Conservation (phyloP, 2,329 filamentous ascomycete genomes). For the Immersiporthe knoxdaviesiana region DNA sequence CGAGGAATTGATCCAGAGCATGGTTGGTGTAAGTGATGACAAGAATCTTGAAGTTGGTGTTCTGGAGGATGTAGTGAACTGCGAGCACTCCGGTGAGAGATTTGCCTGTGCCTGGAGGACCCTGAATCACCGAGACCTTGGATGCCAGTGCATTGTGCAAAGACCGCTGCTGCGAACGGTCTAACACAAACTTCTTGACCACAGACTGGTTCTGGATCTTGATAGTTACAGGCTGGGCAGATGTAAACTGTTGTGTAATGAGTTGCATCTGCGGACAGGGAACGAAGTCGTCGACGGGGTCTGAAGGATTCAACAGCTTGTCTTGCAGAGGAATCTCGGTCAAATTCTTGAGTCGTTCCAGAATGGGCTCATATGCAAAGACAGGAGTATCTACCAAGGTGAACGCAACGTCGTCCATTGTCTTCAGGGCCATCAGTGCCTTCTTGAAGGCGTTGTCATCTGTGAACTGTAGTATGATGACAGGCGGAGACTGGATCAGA, state of each 20-base stretch:
- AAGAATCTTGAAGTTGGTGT: slow-evolving; percentile 57
- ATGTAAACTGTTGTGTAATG: slow-evolving; percentile 13
- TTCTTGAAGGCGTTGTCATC: slow-evolving; percentile 50
- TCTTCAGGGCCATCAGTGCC: slow-evolving; percentile 49
- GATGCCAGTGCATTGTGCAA: slow-evolving; percentile 57
- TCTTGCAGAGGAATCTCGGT: slow-evolving; percentile 58
- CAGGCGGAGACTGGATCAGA: slow-evolving; percentile 48
- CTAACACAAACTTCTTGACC: slow-evolving; percentile 28
- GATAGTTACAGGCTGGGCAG: neutral
- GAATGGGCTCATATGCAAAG: slow-evolving; percentile 71
- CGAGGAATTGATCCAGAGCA: slow-evolving; percentile 66
- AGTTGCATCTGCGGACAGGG: neutral
- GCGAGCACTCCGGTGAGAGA: slow-evolving; percentile 71
- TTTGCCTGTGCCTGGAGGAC: slow-evolving; percentile 77
- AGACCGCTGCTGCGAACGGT: slow-evolving; percentile 58
- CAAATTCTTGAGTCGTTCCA: slow-evolving; percentile 61
- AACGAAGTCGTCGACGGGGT: slow-evolving; percentile 12
- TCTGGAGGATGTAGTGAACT: slow-evolving; percentile 57
- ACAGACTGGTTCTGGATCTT: neutral
- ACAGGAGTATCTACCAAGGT: slow-evolving; percentile 65
- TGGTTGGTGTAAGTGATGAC: slow-evolving; percentile 73
- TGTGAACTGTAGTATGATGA: slow-evolving; percentile 55
- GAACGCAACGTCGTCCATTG: slow-evolving; percentile 45
- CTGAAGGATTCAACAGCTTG: slow-evolving; percentile 49
- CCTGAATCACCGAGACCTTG: slow-evolving; percentile 67